Conservation (phyloP, 305 asterid species). For the Fraxinus latifolia region DNA sequence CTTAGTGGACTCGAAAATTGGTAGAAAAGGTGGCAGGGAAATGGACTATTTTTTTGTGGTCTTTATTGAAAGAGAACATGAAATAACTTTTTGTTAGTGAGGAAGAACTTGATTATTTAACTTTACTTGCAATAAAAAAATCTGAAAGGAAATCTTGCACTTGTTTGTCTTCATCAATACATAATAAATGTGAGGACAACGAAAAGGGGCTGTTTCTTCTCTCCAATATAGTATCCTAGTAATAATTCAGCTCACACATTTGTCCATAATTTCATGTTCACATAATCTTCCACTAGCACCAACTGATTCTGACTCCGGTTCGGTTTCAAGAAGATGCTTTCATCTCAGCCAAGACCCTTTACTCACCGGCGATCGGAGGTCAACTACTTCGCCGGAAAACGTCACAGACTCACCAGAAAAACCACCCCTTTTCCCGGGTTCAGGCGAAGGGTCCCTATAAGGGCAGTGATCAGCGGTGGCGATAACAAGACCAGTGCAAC, state of each 20-base stretch:
- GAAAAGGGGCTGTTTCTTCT: neutral
- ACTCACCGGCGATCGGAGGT: constrained; percentile 42
- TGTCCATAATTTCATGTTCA: neutral
- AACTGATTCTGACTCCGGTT: neutral
- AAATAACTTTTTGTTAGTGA: neutral
- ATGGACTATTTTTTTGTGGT: neutral
- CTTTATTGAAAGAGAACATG: neutral
- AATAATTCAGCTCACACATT: constrained; percentile 4
- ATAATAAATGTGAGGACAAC: neutral
- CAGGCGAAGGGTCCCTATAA: constrained; percentile 24
- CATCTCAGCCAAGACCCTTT: constrained; percentile 55
- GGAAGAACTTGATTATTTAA: neutral
- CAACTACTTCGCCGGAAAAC: constrained; percentile 26
- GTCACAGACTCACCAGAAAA: constrained; percentile 11
- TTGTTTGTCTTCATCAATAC: neutral
- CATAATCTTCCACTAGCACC: neutral
- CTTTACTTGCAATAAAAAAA: neutral
- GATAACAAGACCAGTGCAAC: constrained; percentile 42
- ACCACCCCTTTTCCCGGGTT: neutral
- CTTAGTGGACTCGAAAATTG: neutral
- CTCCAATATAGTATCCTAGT: neutral
- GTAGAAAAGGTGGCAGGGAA: neutral
- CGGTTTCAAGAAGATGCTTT: constrained; percentile 33
- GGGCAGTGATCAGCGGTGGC: constrained; percentile 72
- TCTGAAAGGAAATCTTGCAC: neutral